phyloP scores from a whole-genome alignment of 1,139 yeast species.

The Meyerozyma guilliermondii region DNA sequence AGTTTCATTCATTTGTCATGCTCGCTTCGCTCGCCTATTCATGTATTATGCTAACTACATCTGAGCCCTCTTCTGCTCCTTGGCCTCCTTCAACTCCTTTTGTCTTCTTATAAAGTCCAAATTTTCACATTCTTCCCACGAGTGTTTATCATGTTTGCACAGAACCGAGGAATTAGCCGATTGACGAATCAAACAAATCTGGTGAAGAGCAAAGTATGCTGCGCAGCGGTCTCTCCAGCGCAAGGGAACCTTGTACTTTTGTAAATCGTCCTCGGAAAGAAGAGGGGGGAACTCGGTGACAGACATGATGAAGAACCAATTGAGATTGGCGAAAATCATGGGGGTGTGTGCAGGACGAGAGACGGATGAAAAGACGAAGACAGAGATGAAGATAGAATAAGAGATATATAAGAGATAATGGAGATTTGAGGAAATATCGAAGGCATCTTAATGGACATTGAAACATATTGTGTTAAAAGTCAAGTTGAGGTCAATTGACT shows the following conservation, averaged over 20 bases:
- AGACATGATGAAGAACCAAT: conserved; percentile 23
- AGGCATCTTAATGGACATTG: too few species aligned
- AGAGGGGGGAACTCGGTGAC: conserved; percentile 49
- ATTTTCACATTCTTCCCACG: conserved; percentile 84
- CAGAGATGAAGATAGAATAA: not conserved
- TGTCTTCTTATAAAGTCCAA: conserved; percentile 80
- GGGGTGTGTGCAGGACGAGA: conserved; percentile 6
- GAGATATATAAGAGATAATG: too few species aligned
- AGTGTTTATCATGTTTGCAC: conserved; percentile 76
- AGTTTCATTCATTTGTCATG: not conserved
- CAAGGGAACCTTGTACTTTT: conserved; percentile 72
- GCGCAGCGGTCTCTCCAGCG: conserved; percentile 89
- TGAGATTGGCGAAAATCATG: conserved; percentile 4
- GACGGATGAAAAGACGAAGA: not conserved
- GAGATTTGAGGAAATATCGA: too few species aligned
- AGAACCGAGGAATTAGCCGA: conserved; percentile 45
- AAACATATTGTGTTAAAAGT: too few species aligned
- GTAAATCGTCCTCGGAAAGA: conserved; percentile 81
- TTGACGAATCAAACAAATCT: conserved; percentile 45
- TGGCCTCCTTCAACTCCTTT: conserved; percentile 59
- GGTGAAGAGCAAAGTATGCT: conserved; percentile 57
- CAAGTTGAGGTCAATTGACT: too few species aligned
- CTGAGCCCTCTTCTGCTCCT: conserved; percentile 25
- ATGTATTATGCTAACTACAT: not conserved
- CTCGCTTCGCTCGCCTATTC: not conserved